Conservation (phyloP, 78 protist genomes). For the Corallochytrium limacisporum region DNA sequence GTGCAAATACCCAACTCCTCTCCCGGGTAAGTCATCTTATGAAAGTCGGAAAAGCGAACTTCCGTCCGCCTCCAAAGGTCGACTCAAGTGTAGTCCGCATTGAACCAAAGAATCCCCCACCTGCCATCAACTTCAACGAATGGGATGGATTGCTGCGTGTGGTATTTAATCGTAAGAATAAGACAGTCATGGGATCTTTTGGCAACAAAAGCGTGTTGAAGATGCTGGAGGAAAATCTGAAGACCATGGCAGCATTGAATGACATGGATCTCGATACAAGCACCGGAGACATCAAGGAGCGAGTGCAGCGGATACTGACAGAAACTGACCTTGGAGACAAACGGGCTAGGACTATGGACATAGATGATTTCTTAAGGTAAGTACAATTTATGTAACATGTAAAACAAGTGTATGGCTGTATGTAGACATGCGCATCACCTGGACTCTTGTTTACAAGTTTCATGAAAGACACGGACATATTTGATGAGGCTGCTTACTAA, state of each 20-base stretch:
- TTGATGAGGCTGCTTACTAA: neutral
- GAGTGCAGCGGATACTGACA: conserved; percentile 19
- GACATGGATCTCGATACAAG: conserved; percentile 8
- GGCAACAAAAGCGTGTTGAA: conserved; percentile 32
- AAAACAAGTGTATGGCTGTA: neutral
- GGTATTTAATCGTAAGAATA: conserved; percentile 89
- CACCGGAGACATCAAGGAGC: conserved; percentile 20
- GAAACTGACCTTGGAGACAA: conserved; percentile 31
- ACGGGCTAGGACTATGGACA: conserved; percentile 66
- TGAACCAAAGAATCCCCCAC: conserved; percentile 88
- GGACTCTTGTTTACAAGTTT: neutral
- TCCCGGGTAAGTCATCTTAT: conserved; percentile 23
- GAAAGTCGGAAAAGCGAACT: conserved; percentile 68
- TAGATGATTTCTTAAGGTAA: conserved; percentile 67
- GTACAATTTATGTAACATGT: neutral
- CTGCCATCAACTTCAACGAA: conserved; percentile 85
- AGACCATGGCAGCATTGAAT: conserved; percentile 54
- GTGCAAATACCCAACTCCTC: conserved; percentile 80
- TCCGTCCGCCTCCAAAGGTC: conserved; percentile 99
- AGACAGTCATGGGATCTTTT: conserved; percentile 82
- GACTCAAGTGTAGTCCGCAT: conserved; percentile 92
- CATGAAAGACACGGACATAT: neutral
- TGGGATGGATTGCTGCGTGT: conserved; percentile 93
- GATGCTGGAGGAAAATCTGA: conserved; percentile 60
- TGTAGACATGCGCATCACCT: neutral